Conservation (phyloP, 208 protist species). For the Leishmania aethiopica region DNA sequence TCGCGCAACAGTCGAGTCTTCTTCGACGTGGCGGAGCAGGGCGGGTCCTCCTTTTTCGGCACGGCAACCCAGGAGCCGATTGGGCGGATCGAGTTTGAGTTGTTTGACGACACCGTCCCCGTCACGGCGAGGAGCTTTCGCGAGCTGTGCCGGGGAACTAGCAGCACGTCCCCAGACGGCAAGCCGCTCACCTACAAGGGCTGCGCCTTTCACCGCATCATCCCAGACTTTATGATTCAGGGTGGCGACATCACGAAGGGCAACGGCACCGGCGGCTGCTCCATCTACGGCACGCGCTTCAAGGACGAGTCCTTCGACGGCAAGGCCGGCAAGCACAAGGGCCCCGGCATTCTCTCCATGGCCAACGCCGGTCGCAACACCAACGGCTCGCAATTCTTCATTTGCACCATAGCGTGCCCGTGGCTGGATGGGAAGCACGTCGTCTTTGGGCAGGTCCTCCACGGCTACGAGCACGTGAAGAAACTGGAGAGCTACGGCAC, state of each 20-base stretch:
- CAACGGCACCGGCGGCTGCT: conserved; percentile 95
- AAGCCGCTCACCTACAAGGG: conserved; percentile 93
- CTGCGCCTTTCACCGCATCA: conserved; percentile 95
- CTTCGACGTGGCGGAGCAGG: conserved; percentile 72
- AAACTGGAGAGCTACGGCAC: conserved; percentile 75
- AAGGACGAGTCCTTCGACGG: conserved; percentile 95
- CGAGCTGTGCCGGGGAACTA: conserved; percentile 77
- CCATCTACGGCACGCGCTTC: conserved; percentile 94
- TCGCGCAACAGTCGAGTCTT: conserved; percentile 80
- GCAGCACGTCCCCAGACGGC: conserved; percentile 63
- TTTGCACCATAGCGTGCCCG: conserved; percentile 82
- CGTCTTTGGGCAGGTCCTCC: conserved; percentile 94
- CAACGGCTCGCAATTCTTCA: conserved; percentile 95
- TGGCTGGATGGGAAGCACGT: conserved; percentile 96
- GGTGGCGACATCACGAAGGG: conserved; percentile 94
- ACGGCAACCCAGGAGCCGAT: conserved; percentile 41
- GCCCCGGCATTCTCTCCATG: conserved; percentile 90
- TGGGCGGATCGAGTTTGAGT: conserved; percentile 94
- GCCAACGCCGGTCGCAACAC: conserved; percentile 92
- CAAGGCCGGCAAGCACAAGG: conserved; percentile 88
- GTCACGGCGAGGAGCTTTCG: conserved; percentile 93
- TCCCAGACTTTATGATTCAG: conserved; percentile 96
- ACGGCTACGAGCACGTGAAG: conserved; percentile 84
- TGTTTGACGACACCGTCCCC: conserved; percentile 94
- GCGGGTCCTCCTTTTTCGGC: conserved; percentile 55